Base-by-base conservation (phyloP, 78 protist species). In the Pigoraptor vietnamica region DNA sequence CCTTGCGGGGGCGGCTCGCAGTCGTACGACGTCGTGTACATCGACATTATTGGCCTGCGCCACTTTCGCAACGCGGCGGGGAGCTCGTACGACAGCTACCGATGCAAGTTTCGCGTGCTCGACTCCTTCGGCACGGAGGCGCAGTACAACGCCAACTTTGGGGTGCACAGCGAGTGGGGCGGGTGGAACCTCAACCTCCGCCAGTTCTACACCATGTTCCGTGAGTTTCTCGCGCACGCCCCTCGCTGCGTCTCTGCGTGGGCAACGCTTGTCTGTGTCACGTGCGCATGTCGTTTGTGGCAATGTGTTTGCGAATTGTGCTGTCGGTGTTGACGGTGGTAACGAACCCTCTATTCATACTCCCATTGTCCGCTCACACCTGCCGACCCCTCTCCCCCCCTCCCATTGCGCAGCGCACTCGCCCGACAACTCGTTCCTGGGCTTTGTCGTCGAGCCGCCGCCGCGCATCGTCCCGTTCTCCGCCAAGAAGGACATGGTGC, bases 381-480 rank as follows among this genome's bases (percentile, higher is more conserved):
- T 14, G 67, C 67, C 6, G 29, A 48, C 14, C 14, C 67, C 67
- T 21, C 67, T 21, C 67, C 6, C 67, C 6, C 14, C 14, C 29
- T 14, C 6, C 67, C 67, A 48, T 14, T 14, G 14, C 67, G 14
- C 67, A 48, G 67, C 86, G 2, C 86, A 81, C n/a, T 81, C 86
- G 35, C 86, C 86, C 35, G 86, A 81, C 86, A 81, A 81, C n/a
- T 32, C 86, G 36, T 81, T 81, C 14, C 86, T 81, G n/a, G 86
- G 86, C 86, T 81, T 81, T 81, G 86, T 81, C n/a, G 86, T 81
- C n/a, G 86, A 81, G 86, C 21, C 2, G 86, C 86, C 86, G 24
- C 36, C 35, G n/a, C 86, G 36, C 33, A 23, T 32, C 86, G 86
- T 23, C 36, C 36, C 86, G 35, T 32, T 19, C n/a, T 2, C 2